These are phyloP conservation scores for Leishmania gerbilli DNA, from an alignment of 208 protist species.

Conservation along the genomic window DNA sequence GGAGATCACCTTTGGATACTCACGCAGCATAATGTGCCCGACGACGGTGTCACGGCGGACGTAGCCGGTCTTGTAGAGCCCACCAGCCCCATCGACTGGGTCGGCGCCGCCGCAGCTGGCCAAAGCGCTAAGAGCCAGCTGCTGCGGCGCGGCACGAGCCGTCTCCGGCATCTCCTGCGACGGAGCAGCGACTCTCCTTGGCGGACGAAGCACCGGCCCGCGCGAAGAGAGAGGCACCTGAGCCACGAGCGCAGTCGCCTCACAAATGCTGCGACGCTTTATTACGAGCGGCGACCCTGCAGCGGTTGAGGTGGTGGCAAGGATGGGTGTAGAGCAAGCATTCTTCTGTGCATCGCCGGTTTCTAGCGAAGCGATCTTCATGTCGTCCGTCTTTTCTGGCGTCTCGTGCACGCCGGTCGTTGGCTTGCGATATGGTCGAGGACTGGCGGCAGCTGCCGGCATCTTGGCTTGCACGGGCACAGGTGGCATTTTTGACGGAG, in stretches of 20 bases:
- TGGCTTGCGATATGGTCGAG: neutral
- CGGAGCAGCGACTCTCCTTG: neutral
- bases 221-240: slow-evolving; percentile 10
- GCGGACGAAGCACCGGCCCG: slow-evolving; percentile 7
- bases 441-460: neutral
- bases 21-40: slow-evolving; percentile 41
- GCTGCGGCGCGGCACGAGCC: slow-evolving; percentile 1
- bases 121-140: neutral
- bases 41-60: slow-evolving; percentile 35
- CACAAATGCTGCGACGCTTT: slow-evolving; percentile 10
- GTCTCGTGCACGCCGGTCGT: neutral
- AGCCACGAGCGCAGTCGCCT: neutral
- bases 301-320: neutral
- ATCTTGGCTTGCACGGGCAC: slow-evolving; percentile 24
- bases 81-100: neutral
- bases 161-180: slow-evolving; percentile 16
- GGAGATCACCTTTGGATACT: slow-evolving; percentile 44
- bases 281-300: slow-evolving; percentile 4
- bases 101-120: neutral
- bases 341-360: neutral
- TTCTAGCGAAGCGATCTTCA: neutral
- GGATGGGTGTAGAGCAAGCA: neutral
- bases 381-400: neutral
- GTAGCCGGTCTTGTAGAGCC: slow-evolving; percentile 14
- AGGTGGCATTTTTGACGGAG: neutral